A percentile compares a stretch with the other conserved stretches of the same genome.
phyloP scores from a whole-genome alignment of 140 eudicot genomes.

The Stevia rebaudiana region DNA sequence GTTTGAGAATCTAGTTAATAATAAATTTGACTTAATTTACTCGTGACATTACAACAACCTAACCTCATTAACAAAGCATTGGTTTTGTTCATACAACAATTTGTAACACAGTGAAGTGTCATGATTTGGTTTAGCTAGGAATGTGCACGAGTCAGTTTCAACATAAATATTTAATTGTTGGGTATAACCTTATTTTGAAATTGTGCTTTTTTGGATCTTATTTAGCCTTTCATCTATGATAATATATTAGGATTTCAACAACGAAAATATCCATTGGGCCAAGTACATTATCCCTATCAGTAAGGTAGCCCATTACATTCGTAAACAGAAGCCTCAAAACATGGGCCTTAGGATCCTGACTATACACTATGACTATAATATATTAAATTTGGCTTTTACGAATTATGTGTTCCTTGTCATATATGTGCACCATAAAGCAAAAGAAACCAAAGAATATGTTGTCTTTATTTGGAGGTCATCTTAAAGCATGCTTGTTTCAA shows the following conservation, averaged over 20 bases:
- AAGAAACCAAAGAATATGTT: conserved; percentile 19
- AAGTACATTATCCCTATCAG: not conserved
- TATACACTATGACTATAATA: not conserved
- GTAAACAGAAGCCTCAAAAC: not conserved
- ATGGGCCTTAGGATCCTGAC: not conserved
- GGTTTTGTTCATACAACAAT: no score
- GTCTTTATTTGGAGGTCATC: conserved; percentile 29
- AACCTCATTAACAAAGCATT: no score
- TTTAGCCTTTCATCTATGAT: not conserved
- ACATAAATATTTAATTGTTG: no score
- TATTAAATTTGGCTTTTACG: conserved; percentile 1
- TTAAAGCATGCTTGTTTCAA: conserved; percentile 16
- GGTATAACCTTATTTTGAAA: no score
- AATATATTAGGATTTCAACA: not conserved
- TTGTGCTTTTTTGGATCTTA: no score
- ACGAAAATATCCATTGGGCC: not conserved
- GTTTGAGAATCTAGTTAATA: no score
- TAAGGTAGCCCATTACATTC: not conserved
- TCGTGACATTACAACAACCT: no score
- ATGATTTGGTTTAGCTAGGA: no score
- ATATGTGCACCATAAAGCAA: not conserved
- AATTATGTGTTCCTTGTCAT: not conserved
- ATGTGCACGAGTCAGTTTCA: no score
- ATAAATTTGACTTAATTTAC: no score
- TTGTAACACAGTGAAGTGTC: no score